Percentiles rank a stretch among this genome's conserved stretches.
These are phyloP conservation scores for Neostapfia colusana DNA, from an alignment of 176 grass and related monocot species.

Conservation along the genomic window DNA sequence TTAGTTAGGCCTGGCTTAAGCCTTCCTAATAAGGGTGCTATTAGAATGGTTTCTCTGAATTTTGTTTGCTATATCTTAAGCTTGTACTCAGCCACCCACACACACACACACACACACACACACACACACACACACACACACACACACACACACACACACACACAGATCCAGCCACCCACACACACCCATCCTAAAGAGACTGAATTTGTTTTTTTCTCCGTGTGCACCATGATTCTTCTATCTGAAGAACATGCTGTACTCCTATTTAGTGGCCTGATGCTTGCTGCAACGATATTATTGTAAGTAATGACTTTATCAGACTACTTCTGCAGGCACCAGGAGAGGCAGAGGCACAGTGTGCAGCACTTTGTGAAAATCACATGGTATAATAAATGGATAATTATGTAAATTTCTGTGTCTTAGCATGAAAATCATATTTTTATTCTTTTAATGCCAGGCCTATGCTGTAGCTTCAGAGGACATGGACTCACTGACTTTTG, in stretches of 20 bases:
- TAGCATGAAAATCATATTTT: slow-evolving; percentile 36
- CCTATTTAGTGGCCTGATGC: slow-evolving; percentile 18
- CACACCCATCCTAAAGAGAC: background rate
- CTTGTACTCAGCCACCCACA: too few species aligned
- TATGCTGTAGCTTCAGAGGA: slow-evolving; percentile 96
- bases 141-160: too few species aligned
- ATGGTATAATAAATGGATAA: slow-evolving; percentile 49
- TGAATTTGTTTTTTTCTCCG: background rate
- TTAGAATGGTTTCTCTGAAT: slow-evolving; percentile 17
- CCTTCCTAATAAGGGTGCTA: background rate
- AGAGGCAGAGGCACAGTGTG: slow-evolving; percentile 93
- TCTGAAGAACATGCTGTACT: background rate
- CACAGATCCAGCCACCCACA: too few species aligned
- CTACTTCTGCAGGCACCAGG: slow-evolving; percentile 69
- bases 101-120: too few species aligned
- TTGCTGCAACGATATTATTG: slow-evolving; percentile 3
- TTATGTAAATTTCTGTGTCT: slow-evolving; percentile 1
- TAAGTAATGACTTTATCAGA: slow-evolving; percentile 18
- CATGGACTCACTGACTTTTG: slow-evolving; percentile 90
- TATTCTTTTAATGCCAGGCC: slow-evolving; percentile 46
- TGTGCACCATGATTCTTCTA: slow-evolving; percentile 8
- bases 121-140: background rate
- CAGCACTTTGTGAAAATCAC: slow-evolving; percentile 78
- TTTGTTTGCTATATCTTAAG: background rate
- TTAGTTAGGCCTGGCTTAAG: background rate